Evolutionary conservation across 495 filamentous ascomycete species (phyloP).

Genomic region (Daldinia grandis): DNA sequence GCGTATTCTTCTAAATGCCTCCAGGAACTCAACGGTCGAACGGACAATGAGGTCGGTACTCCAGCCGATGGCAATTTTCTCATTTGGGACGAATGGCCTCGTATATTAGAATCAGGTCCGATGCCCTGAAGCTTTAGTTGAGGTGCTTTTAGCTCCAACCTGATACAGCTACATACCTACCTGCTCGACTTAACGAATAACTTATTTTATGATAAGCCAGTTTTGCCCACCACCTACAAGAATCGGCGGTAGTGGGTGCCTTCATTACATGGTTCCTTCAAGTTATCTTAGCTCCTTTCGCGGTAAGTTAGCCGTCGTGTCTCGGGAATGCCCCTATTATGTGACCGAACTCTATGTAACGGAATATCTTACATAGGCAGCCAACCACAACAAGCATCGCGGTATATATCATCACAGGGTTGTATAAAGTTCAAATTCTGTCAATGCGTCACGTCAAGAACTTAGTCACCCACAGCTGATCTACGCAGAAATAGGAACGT

Average conservation of each 20-base stretch:
- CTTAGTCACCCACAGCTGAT: constrained; percentile 21
- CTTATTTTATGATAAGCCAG: not conserved
- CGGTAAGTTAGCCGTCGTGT: not conserved
- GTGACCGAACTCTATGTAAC: constrained; percentile 19
- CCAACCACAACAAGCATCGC: not conserved
- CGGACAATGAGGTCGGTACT: constrained; percentile 25
- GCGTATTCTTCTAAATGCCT: not conserved
- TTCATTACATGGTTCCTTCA: constrained; percentile 7
- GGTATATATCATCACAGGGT: not conserved
- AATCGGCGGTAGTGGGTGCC: not conserved
- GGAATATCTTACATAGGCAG: not conserved
- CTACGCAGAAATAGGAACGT: not conserved
- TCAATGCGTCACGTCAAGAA: constrained; percentile 22
- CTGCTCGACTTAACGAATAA: not conserved
- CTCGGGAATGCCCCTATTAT: constrained; percentile 11
- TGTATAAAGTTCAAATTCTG: constrained; percentile 24
- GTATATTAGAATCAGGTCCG: constrained; percentile 16
- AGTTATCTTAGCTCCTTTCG: not conserved
- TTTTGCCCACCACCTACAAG: not conserved
- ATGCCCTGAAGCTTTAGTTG: not conserved
- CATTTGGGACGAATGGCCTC: constrained; percentile 10
- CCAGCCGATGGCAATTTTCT: constrained; percentile 5
- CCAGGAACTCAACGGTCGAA: not conserved
- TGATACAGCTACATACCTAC: constrained; percentile 16
- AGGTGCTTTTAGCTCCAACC: constrained; percentile 22